These are phyloP conservation scores for Xylariomycetidae sp. DNA, from an alignment of 2,329 filamentous ascomycete species.

Conservation along the genomic window DNA sequence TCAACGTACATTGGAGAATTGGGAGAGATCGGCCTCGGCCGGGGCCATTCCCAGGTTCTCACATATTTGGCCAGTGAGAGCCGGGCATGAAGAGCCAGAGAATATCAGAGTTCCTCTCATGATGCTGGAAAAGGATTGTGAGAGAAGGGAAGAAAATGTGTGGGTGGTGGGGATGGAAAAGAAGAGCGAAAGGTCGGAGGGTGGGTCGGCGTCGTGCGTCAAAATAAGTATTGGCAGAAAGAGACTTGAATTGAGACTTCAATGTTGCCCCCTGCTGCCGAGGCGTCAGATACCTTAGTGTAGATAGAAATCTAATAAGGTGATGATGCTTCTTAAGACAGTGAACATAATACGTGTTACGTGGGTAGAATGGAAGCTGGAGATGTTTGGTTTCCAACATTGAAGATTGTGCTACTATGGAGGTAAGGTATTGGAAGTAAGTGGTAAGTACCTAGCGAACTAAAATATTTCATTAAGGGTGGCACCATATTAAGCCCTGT, in stretches of 20 bases:
- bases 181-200: background rate
- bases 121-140: constrained; percentile 18
- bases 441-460: too few relatives aligned
- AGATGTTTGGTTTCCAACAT: background rate
- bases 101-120: constrained; percentile 67
- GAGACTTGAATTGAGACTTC: background rate
- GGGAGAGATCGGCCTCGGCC: constrained; percentile 60
- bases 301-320: too few relatives aligned
- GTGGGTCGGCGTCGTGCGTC: background rate
- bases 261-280: too few relatives aligned
- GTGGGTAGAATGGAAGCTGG: background rate
- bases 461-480: too few relatives aligned
- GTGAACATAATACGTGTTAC: too few relatives aligned
- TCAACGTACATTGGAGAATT: constrained; percentile 64
- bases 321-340: too few relatives aligned
- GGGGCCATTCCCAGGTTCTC: constrained; percentile 63
- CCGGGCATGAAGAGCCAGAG: constrained; percentile 62
- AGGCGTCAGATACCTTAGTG: too few relatives aligned
- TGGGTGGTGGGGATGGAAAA: constrained; percentile 15
- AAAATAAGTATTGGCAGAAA: too few relatives aligned
- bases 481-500: too few relatives aligned
- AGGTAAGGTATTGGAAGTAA: too few relatives aligned
- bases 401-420: too few relatives aligned
- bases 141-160: constrained; percentile 24
- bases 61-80: constrained; percentile 61